Conservation (phyloP, 2,329 filamentous ascomycete genomes). For the Cytospora leucostoma region DNA sequence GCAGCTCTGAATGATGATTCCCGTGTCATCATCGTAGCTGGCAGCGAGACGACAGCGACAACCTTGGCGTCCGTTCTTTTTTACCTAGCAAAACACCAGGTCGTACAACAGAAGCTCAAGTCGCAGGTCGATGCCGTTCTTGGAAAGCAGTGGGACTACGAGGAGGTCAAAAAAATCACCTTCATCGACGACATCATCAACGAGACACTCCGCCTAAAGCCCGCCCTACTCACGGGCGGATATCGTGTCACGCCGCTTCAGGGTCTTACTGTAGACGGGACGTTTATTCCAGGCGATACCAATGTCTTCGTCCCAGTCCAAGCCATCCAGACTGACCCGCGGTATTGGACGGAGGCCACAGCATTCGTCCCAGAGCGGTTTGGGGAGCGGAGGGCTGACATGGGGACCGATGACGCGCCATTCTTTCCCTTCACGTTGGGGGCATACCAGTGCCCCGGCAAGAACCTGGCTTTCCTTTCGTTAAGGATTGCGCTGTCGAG, state of each 20-base stretch:
- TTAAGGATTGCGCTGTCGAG: constrained; percentile 29
- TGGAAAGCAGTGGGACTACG: constrained; percentile 21
- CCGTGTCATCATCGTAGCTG: constrained; percentile 30
- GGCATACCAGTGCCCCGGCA: constrained; percentile 31
- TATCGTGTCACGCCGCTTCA: constrained; percentile 30
- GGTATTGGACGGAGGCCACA: constrained; percentile 27
- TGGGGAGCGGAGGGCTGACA: constrained; percentile 25
- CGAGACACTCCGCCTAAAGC: constrained; percentile 29
- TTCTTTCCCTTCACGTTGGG: constrained; percentile 32
- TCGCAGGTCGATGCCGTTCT: constrained; percentile 21
- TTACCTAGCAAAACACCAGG: constrained; percentile 27
- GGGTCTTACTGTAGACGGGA: constrained; percentile 31
- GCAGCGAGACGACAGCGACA: constrained; percentile 27
- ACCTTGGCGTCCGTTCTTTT: constrained; percentile 26
- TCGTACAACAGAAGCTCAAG: constrained; percentile 18
- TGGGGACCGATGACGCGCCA: constrained; percentile 30
- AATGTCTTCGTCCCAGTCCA: constrained; percentile 28
- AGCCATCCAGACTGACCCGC: constrained; percentile 28
- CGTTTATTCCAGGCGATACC: constrained; percentile 32
- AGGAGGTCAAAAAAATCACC: constrained; percentile 10
- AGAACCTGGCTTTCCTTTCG: constrained; percentile 30
- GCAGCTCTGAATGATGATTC: constrained; percentile 38
- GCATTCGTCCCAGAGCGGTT: constrained; percentile 34
- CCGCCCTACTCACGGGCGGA: constrained; percentile 25
- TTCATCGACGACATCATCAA: constrained; percentile 29